phyloP scores from a whole-genome alignment of 2,329 filamentous ascomycete species.

The Trichoderma simmonsii region DNA sequence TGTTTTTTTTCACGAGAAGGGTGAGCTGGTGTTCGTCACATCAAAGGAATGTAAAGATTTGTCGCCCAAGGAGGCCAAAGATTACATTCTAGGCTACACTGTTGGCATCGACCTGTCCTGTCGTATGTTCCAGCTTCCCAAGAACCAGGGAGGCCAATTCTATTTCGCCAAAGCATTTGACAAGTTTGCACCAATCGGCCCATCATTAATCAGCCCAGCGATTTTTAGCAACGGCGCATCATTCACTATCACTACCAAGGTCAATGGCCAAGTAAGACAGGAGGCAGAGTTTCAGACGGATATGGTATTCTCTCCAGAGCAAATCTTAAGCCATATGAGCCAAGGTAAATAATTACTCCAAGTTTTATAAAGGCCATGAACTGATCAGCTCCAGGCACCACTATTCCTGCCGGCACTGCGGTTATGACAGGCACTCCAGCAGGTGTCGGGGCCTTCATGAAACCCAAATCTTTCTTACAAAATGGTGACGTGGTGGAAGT shows the following conservation, averaged over 20 bases:
- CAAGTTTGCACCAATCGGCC: constrained; percentile 50
- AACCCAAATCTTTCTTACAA: constrained; percentile 30
- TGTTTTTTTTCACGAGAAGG: background rate
- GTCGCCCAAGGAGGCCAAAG: constrained; percentile 35
- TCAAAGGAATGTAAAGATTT: background rate
- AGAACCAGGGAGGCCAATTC: constrained; percentile 38
- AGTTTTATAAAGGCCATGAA: background rate
- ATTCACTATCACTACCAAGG: background rate
- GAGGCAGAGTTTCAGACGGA: background rate
- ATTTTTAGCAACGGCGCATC: background rate
- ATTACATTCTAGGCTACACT: constrained; percentile 56
- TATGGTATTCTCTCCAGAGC: background rate
- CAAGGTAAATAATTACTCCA: background rate
- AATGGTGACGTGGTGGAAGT: constrained; percentile 35
- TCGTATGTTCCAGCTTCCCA: constrained; percentile 48
- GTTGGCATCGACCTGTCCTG: constrained; percentile 53
- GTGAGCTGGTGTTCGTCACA: background rate
- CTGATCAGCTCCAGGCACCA: background rate
- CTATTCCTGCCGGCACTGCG: constrained; percentile 41
- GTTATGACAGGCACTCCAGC: constrained; percentile 50
- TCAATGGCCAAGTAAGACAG: background rate
- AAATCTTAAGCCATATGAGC: background rate
- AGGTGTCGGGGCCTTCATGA: constrained; percentile 36
- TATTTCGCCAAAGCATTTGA: constrained; percentile 51
- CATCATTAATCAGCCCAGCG: constrained; percentile 29